These are phyloP conservation scores for Mycena pura DNA, from an alignment of 768 basidiomycete genomes.

Conservation along the genomic window DNA sequence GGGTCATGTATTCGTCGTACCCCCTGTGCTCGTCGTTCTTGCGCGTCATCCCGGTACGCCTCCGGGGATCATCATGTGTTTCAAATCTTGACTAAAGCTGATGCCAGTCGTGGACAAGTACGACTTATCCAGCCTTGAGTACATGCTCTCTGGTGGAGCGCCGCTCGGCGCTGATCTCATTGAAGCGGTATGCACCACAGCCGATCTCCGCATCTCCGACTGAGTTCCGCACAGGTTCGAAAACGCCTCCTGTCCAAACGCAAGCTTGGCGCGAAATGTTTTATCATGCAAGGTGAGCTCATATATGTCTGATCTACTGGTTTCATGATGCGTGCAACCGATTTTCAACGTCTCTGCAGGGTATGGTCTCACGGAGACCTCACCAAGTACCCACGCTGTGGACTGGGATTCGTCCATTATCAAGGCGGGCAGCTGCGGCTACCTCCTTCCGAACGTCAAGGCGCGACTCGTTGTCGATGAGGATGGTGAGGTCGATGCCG, in stretches of 20 bases:
- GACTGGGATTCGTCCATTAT: constrained; percentile 38
- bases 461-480: no score
- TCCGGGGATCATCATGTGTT: background rate
- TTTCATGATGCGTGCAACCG: no score
- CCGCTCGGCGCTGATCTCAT: constrained; percentile 63
- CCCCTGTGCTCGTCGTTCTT: constrained; percentile 68
- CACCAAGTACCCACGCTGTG: constrained; percentile 56
- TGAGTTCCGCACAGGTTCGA: background rate
- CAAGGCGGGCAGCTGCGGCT: no score
- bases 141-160: constrained; percentile 67
- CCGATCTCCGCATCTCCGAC: background rate
- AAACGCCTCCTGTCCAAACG: constrained; percentile 14
- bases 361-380: constrained; percentile 73
- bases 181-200: constrained; percentile 35
- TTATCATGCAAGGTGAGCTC: constrained; percentile 34
- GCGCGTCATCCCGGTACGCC: constrained; percentile 57
- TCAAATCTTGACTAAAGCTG: background rate
- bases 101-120: constrained; percentile 53
- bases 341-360: constrained; percentile 33
- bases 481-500: no score
- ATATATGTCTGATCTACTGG: background rate
- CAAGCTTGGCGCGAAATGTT: constrained; percentile 14
- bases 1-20: constrained; percentile 57
- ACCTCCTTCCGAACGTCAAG: no score
- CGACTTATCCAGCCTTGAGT: constrained; percentile 55